Evolutionary conservation across 768 basidiomycete genomes (phyloP).

Genomic region (Pisolithus orientalis): DNA sequence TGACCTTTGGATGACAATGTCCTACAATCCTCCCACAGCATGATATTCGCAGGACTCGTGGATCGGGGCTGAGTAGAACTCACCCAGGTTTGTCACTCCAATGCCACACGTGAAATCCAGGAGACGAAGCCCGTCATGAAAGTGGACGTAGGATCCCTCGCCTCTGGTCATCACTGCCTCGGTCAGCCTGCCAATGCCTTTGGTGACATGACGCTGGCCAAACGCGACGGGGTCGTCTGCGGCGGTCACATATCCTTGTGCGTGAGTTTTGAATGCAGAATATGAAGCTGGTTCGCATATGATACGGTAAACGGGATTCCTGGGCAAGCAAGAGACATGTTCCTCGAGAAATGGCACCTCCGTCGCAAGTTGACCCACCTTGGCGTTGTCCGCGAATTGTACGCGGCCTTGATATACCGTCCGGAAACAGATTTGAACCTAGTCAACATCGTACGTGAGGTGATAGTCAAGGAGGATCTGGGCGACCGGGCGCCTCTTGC

Average conservation of each 20-base stretch:
- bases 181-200: conserved; percentile 35
- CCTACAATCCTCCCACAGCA: conserved; percentile 35
- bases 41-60: neutral
- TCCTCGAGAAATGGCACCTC: too few relatives aligned
- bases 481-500: too few relatives aligned
- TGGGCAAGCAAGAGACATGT: too few relatives aligned
- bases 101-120: conserved; percentile 89
- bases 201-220: conserved; percentile 40
- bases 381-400: too few relatives aligned
- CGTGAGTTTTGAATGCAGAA: neutral
- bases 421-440: too few relatives aligned
- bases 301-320: too few relatives aligned
- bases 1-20: conserved; percentile 83
- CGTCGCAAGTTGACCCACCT: too few relatives aligned
- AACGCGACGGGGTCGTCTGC: conserved; percentile 24
- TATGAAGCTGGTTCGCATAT: neutral
- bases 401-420: too few relatives aligned
- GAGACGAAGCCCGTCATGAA: conserved; percentile 64
- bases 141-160: conserved; percentile 66
- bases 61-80: conserved; percentile 8
- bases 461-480: too few relatives aligned
- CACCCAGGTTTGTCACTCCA: conserved; percentile 81
- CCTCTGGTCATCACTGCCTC: conserved; percentile 60
- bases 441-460: too few relatives aligned
- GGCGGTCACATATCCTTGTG: conserved; percentile 17